Evolutionary conservation across 345 rosid species (phyloP), one percentile per base, ranked within the genome.

Genomic region (Cardiospermum halicacabum): DNA sequence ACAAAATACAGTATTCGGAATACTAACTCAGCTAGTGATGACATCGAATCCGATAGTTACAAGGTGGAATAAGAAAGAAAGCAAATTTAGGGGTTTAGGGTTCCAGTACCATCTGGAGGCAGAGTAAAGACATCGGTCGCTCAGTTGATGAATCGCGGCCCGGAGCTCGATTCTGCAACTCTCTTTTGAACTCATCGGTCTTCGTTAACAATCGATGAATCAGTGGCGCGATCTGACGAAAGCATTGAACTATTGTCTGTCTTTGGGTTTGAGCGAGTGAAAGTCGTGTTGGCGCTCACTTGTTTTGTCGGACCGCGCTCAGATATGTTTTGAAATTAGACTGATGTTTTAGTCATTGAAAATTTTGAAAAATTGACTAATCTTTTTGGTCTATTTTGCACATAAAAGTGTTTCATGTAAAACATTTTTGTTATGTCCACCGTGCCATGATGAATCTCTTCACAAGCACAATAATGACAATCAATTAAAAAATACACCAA

Each of bases 61-160:
- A 39, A 5, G 40, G 40, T 39, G 48, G 40, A 40, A 37, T 11
- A 11, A 18, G 11, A 13, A 36, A 21, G 30, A 56, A 0, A 11
- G 11, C 16, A 15, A 1, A 63, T 39, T 3, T 42, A 7, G 32
- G 75, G 74, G 56, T 51, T 72, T 77, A 78, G 84, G 91, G 86
- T 88, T 88, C 78, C 27, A 58, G 53, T 58, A 94, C 99, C 99
- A 94, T 78, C 84, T 87, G 59, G 96, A 80, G 58, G 97, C 96
- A 57, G 92, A 82, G 85, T 87, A 84, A 65, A 94, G 88, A 65
- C 97, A 81, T 9, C 99, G 95, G 56, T 94, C 91, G 48, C 77
- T 81, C 69, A 94, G 90, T 71, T 91, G 99, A 56, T 85, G 82
- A 62, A 87, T 77, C 42, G 97, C 97, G 47, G 81, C 68, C 53